Evolutionary conservation across 495 filamentous ascomycete species (phyloP), one percentile per base, ranked within the genome.

Genomic region (Cladorrhinum samala): DNA sequence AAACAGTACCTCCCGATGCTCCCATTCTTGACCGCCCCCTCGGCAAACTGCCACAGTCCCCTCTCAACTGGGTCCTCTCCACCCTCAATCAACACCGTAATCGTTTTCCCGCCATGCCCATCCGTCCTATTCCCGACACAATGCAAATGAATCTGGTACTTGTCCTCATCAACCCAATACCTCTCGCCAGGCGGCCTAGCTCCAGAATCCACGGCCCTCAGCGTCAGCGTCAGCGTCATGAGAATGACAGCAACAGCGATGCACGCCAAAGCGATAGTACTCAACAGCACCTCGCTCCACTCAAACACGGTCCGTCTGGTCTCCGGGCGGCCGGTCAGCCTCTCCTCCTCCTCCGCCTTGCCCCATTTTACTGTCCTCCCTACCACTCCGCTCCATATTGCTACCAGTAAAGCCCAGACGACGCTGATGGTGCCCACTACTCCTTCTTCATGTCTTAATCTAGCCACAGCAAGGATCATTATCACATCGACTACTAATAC

Each of bases 1-100:
- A 95, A 96, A 73, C 93, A 98, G 69, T 93, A 98, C 42, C 91
- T 84, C 45, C 69, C 65, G 54, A 98, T 93, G 23, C 81, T 84
- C 21, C 88, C 86, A 51, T 89, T 87, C 30, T 75, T 69, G 53
- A 86, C 77, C 0, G 84, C 80, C 54, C 79, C 73, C 42, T 80
- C 75, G 14, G 82, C 82, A 69, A 94, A 86, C 25, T 83, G 81
- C 68, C 87, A 84, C 45, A 96, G 69, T 16, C 80, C 77, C 60
- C 81, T 72, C 68, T 95, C 88, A n/a, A 87, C 83, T 0, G 93
- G 83, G 4, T 78, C 72, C 57, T 89, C 85, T 11, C 87, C 90
- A 7, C 82, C 88, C 65, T 96, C 93, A 9, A 96, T 61, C 14
- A 98, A 72, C 14, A 96, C 79, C 0, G 93, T 96, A 5, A 83